Base-by-base conservation (phyloP, 495 filamentous ascomycete species). In the Tuber brumale region DNA sequence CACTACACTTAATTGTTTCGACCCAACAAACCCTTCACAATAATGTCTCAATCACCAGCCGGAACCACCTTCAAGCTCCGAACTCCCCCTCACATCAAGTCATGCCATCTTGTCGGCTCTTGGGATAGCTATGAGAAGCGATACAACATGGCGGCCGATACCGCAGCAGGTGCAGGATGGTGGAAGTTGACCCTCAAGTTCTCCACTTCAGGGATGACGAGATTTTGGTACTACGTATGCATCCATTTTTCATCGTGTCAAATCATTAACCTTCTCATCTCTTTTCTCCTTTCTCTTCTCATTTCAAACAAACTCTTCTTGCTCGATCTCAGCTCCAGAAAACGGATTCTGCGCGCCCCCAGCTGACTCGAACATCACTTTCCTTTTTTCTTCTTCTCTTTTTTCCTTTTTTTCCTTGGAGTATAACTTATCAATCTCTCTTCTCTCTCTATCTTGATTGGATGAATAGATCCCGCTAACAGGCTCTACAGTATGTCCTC, bases 101-200 rank as follows among this genome's bases (percentile, higher is more conserved):
- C 94, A 85, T 95, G 96, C 85, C 95, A 98, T 84, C 89, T 99
- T 77, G 90, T 97, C 83, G 95, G 95, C 83, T 97, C 95, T 77
- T 99, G 95, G 95, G 96, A 99, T 88, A 92, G 93, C 88, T 99
- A 99, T 89, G 86, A 86, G 76, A 93, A 94, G 78, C 95, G 97
- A 84, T 92, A 92, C 86, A 93, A 97, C 85, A 89, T 89, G 87
- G 84, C 85, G 79, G 88, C 91, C 61, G 80, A 82, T 48, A 75
- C 90, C 88, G 85, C 96, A 93, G 89, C 88, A 88, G 77, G 94
- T 92, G 89, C 91, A 74, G 97, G 96, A 92, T 91, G 93, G 82
- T 96, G 95, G 84, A 96, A 93, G 83, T 97, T 99, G 88, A 90
- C 92, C 85, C 97, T 99, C 87, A 93, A 95, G 86, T 91, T 90